These are phyloP conservation scores for Fusarium decemcellulare DNA, from an alignment of 2,329 filamentous ascomycete species.

Conservation along the genomic window DNA sequence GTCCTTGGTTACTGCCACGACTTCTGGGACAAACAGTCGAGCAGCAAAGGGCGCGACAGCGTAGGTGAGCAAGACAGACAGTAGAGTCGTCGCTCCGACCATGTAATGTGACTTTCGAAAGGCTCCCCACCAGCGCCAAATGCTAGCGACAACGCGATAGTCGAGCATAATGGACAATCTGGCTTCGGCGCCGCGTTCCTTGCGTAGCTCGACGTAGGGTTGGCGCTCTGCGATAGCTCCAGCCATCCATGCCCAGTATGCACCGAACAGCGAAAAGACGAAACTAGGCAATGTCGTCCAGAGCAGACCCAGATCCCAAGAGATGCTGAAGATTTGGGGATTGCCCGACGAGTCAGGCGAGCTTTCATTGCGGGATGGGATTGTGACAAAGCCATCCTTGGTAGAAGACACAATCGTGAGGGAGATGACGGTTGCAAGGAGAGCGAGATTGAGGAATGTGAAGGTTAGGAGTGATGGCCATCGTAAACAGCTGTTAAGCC, in stretches of 20 bases:
- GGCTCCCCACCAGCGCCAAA: conserved; percentile 29
- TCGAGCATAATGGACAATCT: conserved; percentile 25
- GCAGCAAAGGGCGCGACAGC: conserved; percentile 25
- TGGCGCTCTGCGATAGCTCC: conserved; percentile 29
- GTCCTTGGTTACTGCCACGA: conserved; percentile 1
- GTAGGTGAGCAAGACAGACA: conserved; percentile 25
- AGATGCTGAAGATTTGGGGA: not conserved
- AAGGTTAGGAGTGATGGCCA: conserved; percentile 28
- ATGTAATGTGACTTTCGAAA: conserved; percentile 26
- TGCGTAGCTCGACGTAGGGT: conserved; percentile 32
- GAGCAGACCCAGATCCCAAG: conserved; percentile 24
- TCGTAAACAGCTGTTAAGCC: conserved; percentile 19
- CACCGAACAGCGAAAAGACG: conserved; percentile 24
- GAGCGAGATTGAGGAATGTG: conserved; percentile 14
- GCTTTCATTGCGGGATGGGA: conserved; percentile 1
- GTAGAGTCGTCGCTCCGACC: conserved; percentile 25
- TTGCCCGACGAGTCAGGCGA: not conserved
- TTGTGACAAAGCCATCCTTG: conserved; percentile 23
- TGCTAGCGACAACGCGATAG: conserved; percentile 15
- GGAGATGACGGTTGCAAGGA: conserved; percentile 9
- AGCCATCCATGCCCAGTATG: conserved; percentile 34
- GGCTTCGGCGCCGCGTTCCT: conserved; percentile 10
- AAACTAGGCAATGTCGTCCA: conserved; percentile 28
- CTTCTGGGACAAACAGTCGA: conserved; percentile 25
- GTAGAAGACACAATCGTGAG: conserved; percentile 16